These are phyloP conservation scores for Nitzschia putrida DNA, from an alignment of 108 stramenopile genomes.

Conservation along the genomic window DNA sequence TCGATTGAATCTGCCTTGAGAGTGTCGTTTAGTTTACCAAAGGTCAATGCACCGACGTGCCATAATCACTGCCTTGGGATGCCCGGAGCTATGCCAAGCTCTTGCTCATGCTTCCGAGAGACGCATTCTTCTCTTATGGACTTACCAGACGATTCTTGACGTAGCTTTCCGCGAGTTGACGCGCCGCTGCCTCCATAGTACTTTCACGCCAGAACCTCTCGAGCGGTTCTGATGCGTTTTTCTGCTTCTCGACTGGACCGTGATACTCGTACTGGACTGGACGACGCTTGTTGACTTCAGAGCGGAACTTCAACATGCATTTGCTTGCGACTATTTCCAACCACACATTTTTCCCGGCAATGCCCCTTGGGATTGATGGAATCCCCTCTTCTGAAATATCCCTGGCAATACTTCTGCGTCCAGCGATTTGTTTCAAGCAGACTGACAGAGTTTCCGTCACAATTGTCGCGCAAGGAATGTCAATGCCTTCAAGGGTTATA, in stretches of 20 bases:
- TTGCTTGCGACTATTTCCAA: constrained; percentile 48
- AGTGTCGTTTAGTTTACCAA: no score
- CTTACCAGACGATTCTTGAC: constrained; percentile 16
- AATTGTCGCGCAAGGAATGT: constrained; percentile 83
- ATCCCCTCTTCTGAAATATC: neutral
- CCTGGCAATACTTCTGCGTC: neutral
- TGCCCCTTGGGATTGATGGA: neutral
- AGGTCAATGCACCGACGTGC: no score
- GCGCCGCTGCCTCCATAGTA: neutral
- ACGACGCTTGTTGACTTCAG: constrained; percentile 67
- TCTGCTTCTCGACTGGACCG: neutral
- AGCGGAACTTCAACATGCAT: constrained; percentile 75
- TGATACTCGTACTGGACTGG: constrained; percentile 25
- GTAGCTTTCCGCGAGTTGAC: constrained; percentile 6
- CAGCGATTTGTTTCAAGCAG: constrained; percentile 12
- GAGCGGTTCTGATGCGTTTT: neutral
- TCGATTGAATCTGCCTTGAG: constrained; percentile 6
- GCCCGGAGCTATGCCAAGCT: no score
- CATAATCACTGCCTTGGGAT: no score
- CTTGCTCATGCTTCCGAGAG: no score
- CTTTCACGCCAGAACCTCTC: constrained; percentile 23
- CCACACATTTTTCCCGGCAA: constrained; percentile 8
- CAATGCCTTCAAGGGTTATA: constrained; percentile 64
- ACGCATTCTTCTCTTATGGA: no score
- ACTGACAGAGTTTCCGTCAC: constrained; percentile 36